Evolutionary conservation across 2,329 filamentous ascomycete species (phyloP), one percentile per base, ranked within the genome.

Genomic region (Sarocladiaceae sp.): DNA sequence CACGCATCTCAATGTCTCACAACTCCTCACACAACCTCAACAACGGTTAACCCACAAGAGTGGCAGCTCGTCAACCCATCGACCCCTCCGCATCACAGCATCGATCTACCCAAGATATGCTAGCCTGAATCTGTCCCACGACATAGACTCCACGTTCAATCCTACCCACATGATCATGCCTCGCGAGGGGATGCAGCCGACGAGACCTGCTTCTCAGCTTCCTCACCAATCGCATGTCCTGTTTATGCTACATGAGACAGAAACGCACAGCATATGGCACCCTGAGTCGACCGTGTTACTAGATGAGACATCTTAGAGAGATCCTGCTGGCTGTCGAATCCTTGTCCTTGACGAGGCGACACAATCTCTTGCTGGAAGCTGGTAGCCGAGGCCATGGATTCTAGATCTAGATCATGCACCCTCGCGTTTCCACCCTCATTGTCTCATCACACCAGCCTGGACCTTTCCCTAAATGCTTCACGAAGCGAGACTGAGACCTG

Each of bases 361-460:
- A n/a, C n/a, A n/a, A n/a, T n/a, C n/a, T n/a, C n/a, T n/a, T n/a
- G n/a, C n/a, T n/a, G n/a, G n/a, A n/a, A n/a, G n/a, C n/a, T n/a
- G n/a, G n/a, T n/a, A n/a, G n/a, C n/a, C n/a, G n/a, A n/a, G n/a
- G n/a, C n/a, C n/a, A n/a, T n/a, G n/a, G n/a, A n/a, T n/a, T 19
- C 33, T 16, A 39, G 34, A 39, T 39, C 34, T 24, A 39, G 34
- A 39, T 39, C 34, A 4, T 23, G 34, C 34, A 39, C 34, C 10
- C 21, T 23, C 16, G 12, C 34, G n/a, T 15, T n/a, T n/a, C 6
- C 13, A 12, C 6, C 6, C 16, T 15, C n/a, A 12, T 33, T 33
- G 6, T 33, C 31, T 33, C 31, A 33, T 33, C 31, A 33, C 31
- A 33, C 6, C 6, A 7, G n/a, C n/a, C n/a, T n/a, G n/a, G n/a